These are phyloP conservation scores for Monascus ruber DNA, from an alignment of 2,329 filamentous ascomycete genomes.

Conservation along the genomic window DNA sequence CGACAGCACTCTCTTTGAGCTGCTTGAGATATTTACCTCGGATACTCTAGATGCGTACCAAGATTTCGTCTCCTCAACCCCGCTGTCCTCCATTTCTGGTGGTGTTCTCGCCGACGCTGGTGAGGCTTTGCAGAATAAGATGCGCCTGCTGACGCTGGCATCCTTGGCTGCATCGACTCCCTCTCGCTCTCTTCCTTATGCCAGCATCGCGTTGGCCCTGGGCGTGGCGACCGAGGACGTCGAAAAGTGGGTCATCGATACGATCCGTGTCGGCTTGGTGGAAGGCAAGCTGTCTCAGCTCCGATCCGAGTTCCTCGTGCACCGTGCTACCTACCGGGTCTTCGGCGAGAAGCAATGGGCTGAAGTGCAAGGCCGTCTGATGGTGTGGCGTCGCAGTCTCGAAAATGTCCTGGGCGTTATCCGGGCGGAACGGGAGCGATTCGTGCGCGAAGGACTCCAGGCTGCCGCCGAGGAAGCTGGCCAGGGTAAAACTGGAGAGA, in stretches of 20 bases:
- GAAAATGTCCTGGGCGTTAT: conserved; percentile 68
- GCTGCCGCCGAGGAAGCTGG: conserved; percentile 37
- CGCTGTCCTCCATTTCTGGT: conserved; percentile 54
- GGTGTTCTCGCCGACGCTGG: conserved; percentile 69
- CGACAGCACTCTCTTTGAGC: conserved; percentile 74
- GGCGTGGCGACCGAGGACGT: conserved; percentile 75
- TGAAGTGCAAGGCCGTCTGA: conserved; percentile 79
- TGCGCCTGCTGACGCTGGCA: conserved; percentile 86
- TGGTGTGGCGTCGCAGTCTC: conserved; percentile 80
- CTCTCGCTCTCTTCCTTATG: conserved; percentile 80
- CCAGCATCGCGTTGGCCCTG: conserved; percentile 69
- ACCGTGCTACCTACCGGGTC: conserved; percentile 90
- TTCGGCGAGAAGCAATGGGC: conserved; percentile 98
- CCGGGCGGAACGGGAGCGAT: conserved; percentile 68
- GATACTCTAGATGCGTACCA: conserved; percentile 92
- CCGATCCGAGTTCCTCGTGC: conserved; percentile 85
- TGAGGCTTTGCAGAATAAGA: conserved; percentile 81
- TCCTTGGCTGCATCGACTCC: conserved; percentile 75
- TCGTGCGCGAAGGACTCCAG: conserved; percentile 55
- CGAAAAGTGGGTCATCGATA: conserved; percentile 98
- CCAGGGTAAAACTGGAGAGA: conserved; percentile 12
- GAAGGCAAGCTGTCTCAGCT: conserved; percentile 94
- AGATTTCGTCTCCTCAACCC: conserved; percentile 65
- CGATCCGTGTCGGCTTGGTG: conserved; percentile 87
- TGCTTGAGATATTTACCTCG: conserved; percentile 89